Base-by-base conservation (phyloP, 225 moss, liverwort and hornwort species). In the Rhytidiadelphus loreus region DNA sequence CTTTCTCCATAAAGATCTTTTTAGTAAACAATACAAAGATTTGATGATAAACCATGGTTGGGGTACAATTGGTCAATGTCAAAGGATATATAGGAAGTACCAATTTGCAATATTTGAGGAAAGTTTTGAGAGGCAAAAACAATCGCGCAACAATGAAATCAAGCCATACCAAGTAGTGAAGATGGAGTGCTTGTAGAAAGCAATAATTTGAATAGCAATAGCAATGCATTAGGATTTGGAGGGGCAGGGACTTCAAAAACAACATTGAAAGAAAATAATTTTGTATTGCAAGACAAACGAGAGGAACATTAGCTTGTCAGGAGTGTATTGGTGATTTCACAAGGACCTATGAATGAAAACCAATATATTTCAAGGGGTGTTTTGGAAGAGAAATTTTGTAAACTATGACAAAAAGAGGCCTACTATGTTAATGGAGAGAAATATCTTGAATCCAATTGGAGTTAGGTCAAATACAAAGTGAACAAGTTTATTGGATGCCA, bases 91-190 rank as follows among this genome's bases (percentile, higher is more conserved):
- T 0, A 46, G 9, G 2, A 2, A 48, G 19, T 30, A 46, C 11
- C 1, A 46, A 12, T 74, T 48, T 0, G 12, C 11, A 2, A 48
- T 3, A 3, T 12, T 32, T 1, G 7, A 48, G 3, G 19, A 48
- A 46, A 48, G 3, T 17, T 46, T 46, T 1, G 7, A 2, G 13
- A 69, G 39, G 39, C 7, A 69, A 69, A 69, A 10, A 7, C 0
- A 0, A 3, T 46, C 3, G 1, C 0, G 1, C 16, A 44, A 9
- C 21, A n/a, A 4, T 68, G n/a, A 22, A 15, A 46, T 30, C 0
- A 18, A 2, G 17, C 28, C 0, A 0, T 0, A 26, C 0, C 1
- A 0, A 1, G 2, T 18, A 1, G 26, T 71, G 43, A 44, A 1
- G 11, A 46, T 46, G 46, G 18, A 30, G 4, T 5, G 2, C 30